These are phyloP conservation scores for Takakia lepidozioides DNA, from an alignment of 225 moss, liverwort and hornwort genomes.

Conservation along the genomic window DNA sequence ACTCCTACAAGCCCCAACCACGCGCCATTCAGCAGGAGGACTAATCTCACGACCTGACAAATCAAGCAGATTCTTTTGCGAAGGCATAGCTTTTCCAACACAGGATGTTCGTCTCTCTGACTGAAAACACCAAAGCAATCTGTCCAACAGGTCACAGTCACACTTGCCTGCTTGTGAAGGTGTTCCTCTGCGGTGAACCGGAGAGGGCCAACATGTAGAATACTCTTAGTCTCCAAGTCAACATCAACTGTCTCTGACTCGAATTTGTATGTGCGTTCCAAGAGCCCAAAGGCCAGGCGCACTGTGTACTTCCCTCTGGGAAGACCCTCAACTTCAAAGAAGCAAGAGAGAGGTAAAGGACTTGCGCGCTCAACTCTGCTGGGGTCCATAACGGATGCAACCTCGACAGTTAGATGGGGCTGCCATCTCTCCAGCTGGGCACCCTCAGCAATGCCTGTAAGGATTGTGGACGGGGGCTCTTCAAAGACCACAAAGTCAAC, in stretches of 20 bases:
- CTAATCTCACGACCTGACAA: too few species aligned
- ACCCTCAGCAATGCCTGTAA: slow-evolving; percentile 70
- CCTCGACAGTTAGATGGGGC: slow-evolving; percentile 53
- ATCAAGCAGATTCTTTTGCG: too few species aligned
- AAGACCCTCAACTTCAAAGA: slow-evolving; percentile 76
- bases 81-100: too few species aligned
- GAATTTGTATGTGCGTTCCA: slow-evolving; percentile 54
- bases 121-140: too few species aligned
- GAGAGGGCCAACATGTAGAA: slow-evolving; percentile 49
- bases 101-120: too few species aligned
- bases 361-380: slow-evolving; percentile 35
- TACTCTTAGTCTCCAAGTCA: slow-evolving; percentile 41
- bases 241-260: slow-evolving; percentile 51
- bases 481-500: slow-evolving; percentile 83
- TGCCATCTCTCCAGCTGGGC: slow-evolving; percentile 64
- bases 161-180: slow-evolving; percentile 40
- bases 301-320: slow-evolving; percentile 52
- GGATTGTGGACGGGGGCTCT: slow-evolving; percentile 44
- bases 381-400: slow-evolving; percentile 35
- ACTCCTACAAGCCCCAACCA: slow-evolving; percentile 50
- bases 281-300: slow-evolving; percentile 39
- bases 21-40: too few species aligned
- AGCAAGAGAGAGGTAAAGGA: slow-evolving; percentile 48
- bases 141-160: too few species aligned
- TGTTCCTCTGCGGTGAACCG: slow-evolving; percentile 56